Evolutionary conservation across 805 yeast species (phyloP).

Genomic region (Candida namnaoensis): DNA sequence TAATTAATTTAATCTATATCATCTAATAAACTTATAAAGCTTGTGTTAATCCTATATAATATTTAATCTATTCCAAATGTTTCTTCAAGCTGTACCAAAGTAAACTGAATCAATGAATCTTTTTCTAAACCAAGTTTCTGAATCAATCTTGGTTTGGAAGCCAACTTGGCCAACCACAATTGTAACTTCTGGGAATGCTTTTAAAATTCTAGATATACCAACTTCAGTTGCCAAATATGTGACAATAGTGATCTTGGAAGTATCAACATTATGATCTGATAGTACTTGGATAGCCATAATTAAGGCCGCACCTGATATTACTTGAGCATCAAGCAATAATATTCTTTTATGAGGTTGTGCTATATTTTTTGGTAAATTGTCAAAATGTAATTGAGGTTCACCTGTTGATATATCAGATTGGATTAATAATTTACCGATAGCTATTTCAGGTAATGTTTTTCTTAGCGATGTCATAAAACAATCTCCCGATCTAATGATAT

Average conservation of each 20-base stretch:
- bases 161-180: slow-evolving; percentile 66
- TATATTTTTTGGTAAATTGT: slow-evolving; percentile 48
- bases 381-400: slow-evolving; percentile 88
- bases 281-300: slow-evolving; percentile 90
- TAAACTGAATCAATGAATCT: slow-evolving; percentile 71
- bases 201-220: slow-evolving; percentile 63
- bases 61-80: too few species aligned
- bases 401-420: slow-evolving; percentile 88
- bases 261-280: slow-evolving; percentile 66
- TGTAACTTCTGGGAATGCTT: slow-evolving; percentile 57
- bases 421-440: slow-evolving; percentile 76
- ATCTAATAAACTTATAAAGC: too few species aligned
- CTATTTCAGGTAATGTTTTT: slow-evolving; percentile 67
- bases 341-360: slow-evolving; percentile 29
- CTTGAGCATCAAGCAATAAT: slow-evolving; percentile 76
- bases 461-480: slow-evolving; percentile 78
- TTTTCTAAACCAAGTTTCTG: slow-evolving; percentile 51
- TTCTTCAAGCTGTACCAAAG: slow-evolving; percentile 49
- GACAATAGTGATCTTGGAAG: slow-evolving; percentile 57
- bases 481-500: slow-evolving; percentile 86
- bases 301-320: slow-evolving; percentile 87
- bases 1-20: too few species aligned
- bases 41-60: too few species aligned
- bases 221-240: slow-evolving; percentile 70
- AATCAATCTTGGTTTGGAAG: slow-evolving; percentile 33